Conservation (phyloP, 140 eudicot genomes). For the Oenanthe javanica region DNA sequence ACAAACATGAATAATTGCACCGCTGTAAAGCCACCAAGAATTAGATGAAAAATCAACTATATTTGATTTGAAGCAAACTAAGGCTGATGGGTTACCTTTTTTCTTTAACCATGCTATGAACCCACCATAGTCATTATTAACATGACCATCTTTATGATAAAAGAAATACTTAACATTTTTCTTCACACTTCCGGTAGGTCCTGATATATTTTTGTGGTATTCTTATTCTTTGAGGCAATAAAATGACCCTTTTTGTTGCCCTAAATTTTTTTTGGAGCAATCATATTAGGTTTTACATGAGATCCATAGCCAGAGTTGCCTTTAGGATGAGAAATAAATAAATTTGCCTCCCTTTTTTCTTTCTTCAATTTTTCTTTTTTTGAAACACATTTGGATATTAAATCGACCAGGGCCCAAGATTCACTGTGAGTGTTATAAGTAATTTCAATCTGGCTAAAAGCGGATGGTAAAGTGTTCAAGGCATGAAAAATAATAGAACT, state of each 20-base stretch:
- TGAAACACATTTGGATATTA: not conserved
- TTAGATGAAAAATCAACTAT: not conserved
- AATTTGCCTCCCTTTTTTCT: not conserved
- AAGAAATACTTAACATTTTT: no score
- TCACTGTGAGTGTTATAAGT: constrained; percentile 1
- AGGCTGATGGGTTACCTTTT: not conserved
- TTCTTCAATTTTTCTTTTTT: not conserved
- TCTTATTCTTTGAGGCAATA: not conserved
- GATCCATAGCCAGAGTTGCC: not conserved
- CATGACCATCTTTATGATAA: no score
- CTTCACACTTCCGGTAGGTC: not conserved
- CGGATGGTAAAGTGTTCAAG: not conserved
- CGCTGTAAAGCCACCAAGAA: not conserved
- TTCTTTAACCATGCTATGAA: no score
- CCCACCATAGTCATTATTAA: no score
- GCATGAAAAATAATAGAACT: not conserved
- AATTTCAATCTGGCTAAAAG: no score
- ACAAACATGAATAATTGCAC: not conserved
- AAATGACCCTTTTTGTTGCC: not conserved
- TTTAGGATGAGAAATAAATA: not conserved
- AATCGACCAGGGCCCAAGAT: not conserved
- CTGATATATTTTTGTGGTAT: not conserved
- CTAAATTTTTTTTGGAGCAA: not conserved
- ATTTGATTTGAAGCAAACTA: not conserved
- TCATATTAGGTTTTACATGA: not conserved